These are phyloP conservation scores for Isabelozyma heimii DNA, from an alignment of 805 yeast genomes.

Conservation along the genomic window DNA sequence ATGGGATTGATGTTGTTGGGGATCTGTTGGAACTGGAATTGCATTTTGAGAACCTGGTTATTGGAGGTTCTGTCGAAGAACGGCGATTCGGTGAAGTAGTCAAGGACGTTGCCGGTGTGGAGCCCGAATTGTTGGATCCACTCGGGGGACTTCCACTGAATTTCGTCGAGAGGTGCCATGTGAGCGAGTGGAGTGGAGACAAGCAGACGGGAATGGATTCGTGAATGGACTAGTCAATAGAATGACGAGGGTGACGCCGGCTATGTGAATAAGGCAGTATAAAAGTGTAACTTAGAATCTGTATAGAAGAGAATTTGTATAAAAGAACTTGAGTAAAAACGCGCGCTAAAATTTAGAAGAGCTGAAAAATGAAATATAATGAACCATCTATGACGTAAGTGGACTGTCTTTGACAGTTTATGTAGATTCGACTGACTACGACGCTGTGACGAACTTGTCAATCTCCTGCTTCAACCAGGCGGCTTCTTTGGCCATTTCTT, in stretches of 20 bases:
- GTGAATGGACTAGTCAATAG: too few species aligned
- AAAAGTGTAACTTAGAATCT: too few species aligned
- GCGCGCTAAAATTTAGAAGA: too few species aligned
- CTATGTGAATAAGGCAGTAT: too few species aligned
- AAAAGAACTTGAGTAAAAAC: too few species aligned
- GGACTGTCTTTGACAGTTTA: too few species aligned
- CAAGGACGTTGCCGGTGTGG: constrained; percentile 85
- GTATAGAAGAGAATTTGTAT: too few species aligned
- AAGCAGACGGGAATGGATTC: too few species aligned
- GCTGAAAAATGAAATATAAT: too few species aligned
- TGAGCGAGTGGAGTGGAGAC: background rate
- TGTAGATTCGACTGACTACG: too few species aligned
- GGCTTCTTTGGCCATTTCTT: constrained; percentile 76
- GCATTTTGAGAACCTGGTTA: constrained; percentile 95
- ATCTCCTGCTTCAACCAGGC: constrained; percentile 45
- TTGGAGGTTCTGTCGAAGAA: constrained; percentile 92
- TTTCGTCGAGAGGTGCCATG: constrained; percentile 61
- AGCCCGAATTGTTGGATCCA: constrained; percentile 91
- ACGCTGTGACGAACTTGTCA: constrained; percentile 16
- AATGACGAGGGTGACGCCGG: too few species aligned
- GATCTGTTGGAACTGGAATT: constrained; percentile 67
- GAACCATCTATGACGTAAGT: too few species aligned
- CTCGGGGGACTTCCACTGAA: constrained; percentile 97
- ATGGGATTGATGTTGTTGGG: constrained; percentile 33
- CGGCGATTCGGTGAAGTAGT: constrained; percentile 91